Base-by-base conservation (phyloP, 2,329 filamentous ascomycete genomes). In the Cordyceps cateniannulata region DNA sequence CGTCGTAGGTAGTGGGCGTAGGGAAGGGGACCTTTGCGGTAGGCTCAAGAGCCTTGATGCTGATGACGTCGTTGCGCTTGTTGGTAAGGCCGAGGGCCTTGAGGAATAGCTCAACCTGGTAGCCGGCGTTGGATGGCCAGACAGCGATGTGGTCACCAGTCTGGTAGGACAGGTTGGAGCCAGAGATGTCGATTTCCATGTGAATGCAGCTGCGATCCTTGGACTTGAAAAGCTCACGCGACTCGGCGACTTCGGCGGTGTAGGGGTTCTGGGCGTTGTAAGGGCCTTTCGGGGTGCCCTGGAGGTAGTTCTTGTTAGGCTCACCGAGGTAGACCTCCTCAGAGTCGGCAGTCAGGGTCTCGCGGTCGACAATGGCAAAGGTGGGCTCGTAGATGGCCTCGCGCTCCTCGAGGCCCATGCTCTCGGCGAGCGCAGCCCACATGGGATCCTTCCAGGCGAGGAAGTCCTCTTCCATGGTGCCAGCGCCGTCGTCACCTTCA, bases 401-500 rank as follows among this genome's bases (percentile, higher is more conserved):
- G 62, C 95, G 92, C 77, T 99, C 95, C 76, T 98, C 90, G 60
- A 99, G 79, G 59, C 85, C 85, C 88, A 99, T 91, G 71, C 90
- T 86, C 66, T 90, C 84, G 25, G 89, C 82, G 58, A 99, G 81
- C 63, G 89, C 90, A 69, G 84, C 80, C 95, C 96, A 99, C 95
- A 99, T 99, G 64, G 93, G 93, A 70, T 99, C 95, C 79, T 99
- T 99, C 95, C 95, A 99, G 66, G 93, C 91, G 69, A 99, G 79
- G 75, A 98, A 99, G 71, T 99, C 96, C 78, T 99, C 96, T 78
- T 99, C 95, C 96, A 99, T 99, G 61, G 95, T 99, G 63, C 96
- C 95, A 66, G 95, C 93, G 65, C 96, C 95, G 73, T 99, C 95
- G 69, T 99, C 95, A 70, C 95, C 95, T 79, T 98, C 93, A 68